phyloP scores from a whole-genome alignment of 805 yeast species.

The Debaryomyces prosopidis region DNA sequence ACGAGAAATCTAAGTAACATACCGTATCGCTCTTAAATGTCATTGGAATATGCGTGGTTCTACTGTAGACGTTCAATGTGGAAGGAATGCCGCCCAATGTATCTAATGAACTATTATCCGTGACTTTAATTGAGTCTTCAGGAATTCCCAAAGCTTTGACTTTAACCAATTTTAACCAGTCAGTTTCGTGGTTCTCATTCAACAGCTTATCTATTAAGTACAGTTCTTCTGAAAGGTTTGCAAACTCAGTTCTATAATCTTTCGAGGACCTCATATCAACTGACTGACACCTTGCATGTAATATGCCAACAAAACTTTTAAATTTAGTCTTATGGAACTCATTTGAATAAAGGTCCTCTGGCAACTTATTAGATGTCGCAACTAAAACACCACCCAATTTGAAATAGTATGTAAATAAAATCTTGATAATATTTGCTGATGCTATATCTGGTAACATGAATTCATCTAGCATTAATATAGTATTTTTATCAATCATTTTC shows the following conservation, averaged over 20 bases:
- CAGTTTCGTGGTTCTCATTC: slow-evolving; percentile 20
- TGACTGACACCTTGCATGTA: slow-evolving; percentile 59
- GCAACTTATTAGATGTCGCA: slow-evolving; percentile 72
- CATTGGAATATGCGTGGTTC: slow-evolving; percentile 49
- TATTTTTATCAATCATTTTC: slow-evolving; percentile 56
- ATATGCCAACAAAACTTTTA: slow-evolving; percentile 53
- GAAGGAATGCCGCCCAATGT: slow-evolving; percentile 20
- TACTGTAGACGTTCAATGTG: slow-evolving; percentile 54
- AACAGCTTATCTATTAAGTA: slow-evolving; percentile 32
- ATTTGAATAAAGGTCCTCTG: slow-evolving; percentile 69
- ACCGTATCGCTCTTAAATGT: slow-evolving; percentile 34
- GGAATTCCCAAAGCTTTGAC: slow-evolving; percentile 15
- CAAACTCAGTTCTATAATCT: slow-evolving; percentile 52
- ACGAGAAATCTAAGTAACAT: slow-evolving; percentile 51
- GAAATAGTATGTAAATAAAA: slow-evolving; percentile 67
- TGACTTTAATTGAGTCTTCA: slow-evolving; percentile 5
- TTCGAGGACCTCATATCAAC: slow-evolving; percentile 59
- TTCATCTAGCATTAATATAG: slow-evolving; percentile 67
- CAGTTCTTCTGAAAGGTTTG: slow-evolving; percentile 19
- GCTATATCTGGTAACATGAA: slow-evolving; percentile 79
- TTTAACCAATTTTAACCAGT: slow-evolving; percentile 38
- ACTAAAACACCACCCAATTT: slow-evolving; percentile 73
- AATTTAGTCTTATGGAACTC: slow-evolving; percentile 62
- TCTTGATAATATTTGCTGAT: slow-evolving; percentile 65
- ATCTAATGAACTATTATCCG: slow-evolving; percentile 5